Base-by-base conservation (phyloP, 1,284 basidiomycete species). In the Heterobasidion irregulare region DNA sequence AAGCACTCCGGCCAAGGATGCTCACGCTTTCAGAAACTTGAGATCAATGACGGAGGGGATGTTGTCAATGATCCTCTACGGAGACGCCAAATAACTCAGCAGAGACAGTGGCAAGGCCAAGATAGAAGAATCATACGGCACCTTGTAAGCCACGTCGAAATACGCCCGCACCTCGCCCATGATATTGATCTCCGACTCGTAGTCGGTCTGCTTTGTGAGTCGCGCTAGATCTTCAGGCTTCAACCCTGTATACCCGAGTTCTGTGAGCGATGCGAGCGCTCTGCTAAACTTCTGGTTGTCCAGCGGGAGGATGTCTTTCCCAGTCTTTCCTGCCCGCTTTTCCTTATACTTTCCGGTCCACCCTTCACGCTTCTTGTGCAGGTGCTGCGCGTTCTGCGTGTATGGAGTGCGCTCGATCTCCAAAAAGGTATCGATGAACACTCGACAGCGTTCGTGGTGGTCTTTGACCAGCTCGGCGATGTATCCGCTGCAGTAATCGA, bases 151-250 rank as follows among this genome's bases (percentile, higher is more conserved):
- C 3, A 78, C 72, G 58, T 76, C 72, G 63, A 78, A 80, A 63
- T 79, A 80, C 1, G 73, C 78, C 6, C 75, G 64, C 1, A 78
- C 75, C 54, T 78, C 76, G 2, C 77, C 75, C 74, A 79, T 77
- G 35, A 78, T 67, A 26, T 69, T 58, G n/a, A 82, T 61, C 59
- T 79, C 77, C 4, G 71, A 67, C 60, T 78, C 75, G 57, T 70
- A 78, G 54, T 68, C 61, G 56, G 79, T 77, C 0, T 68, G 59
- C 0, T 66, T 62, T 26, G 64, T 64, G 12, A 80, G 66, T 58
- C 69, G 72, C 9, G 62, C 67, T 0, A 82, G 63, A 54, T 78
- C 73, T 2, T 68, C 71, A 9, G 58, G 62, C 15, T 56, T 65
- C 43, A 72, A 47, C 7, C 67, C 67, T 2, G 53, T 32, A 48